phyloP scores from a whole-genome alignment of 1,139 yeast genomes.

The Pneumocystis canis region DNA sequence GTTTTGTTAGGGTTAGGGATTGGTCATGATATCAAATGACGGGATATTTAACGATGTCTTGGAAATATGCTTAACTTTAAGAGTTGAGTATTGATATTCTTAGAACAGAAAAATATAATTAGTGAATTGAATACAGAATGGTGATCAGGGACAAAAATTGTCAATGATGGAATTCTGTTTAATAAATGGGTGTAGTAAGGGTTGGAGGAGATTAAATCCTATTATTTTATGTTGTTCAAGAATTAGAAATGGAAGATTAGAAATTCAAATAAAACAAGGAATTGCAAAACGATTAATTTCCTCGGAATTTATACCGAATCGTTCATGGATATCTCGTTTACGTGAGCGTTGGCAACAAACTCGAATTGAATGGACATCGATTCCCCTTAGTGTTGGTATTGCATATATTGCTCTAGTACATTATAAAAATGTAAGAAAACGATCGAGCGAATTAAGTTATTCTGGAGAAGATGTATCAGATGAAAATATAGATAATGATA shows the following conservation, averaged over 20 bases:
- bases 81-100: background rate
- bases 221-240: background rate
- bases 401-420: conserved; percentile 11
- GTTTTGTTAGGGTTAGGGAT: too few relatives aligned
- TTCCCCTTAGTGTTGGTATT: conserved; percentile 12
- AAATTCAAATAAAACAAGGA: background rate
- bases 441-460: background rate
- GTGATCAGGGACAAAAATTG: too few relatives aligned
- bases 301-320: background rate
- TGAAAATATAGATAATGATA: background rate
- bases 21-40: too few relatives aligned
- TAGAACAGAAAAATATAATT: background rate
- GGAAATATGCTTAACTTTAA: background rate
- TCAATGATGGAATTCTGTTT: background rate
- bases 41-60: too few relatives aligned
- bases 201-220: background rate
- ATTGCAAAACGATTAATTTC: background rate
- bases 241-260: background rate
- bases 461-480: background rate
- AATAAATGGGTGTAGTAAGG: background rate
- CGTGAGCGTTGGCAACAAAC: conserved; percentile 6
- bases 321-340: background rate
- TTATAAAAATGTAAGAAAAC: conserved; percentile 3
- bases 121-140: too few relatives aligned
- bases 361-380: conserved; percentile 9